Percentiles rank a stretch among this genome's conserved stretches.
These are phyloP conservation scores for Euphorbia celastroides DNA, from an alignment of 441 rosid genomes.

Conservation along the genomic window DNA sequence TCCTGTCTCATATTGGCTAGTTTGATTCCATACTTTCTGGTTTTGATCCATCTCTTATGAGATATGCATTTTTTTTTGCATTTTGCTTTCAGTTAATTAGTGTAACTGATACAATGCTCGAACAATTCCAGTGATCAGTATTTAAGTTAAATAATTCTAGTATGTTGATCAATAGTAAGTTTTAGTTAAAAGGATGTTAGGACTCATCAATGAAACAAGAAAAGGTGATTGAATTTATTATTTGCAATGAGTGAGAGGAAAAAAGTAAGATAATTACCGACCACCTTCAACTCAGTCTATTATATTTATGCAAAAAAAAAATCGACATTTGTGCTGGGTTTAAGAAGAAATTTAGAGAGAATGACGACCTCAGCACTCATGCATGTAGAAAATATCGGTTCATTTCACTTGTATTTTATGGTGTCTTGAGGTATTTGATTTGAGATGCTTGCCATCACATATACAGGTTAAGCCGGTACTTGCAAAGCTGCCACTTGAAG, in stretches of 20 bases:
- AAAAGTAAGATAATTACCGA: neutral
- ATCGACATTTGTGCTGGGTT: neutral
- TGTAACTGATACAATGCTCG: neutral
- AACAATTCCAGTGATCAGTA: neutral
- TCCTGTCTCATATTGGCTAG: conserved; percentile 85
- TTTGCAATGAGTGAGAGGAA: neutral
- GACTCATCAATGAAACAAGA: neutral
- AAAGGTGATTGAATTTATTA: neutral
- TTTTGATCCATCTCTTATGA: conserved; percentile 24
- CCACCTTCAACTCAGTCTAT: neutral
- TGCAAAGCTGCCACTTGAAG: too few species aligned
- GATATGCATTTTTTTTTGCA: neutral
- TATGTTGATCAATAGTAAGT: neutral
- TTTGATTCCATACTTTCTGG: conserved; percentile 98
- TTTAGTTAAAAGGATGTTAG: neutral
- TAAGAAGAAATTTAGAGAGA: too few species aligned
- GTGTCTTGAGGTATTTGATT: too few species aligned
- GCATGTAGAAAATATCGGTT: too few species aligned
- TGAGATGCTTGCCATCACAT: too few species aligned
- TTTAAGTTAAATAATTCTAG: neutral
- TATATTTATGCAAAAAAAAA: neutral
- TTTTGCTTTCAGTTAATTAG: neutral
- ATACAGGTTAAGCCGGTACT: too few species aligned
- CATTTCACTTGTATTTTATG: neutral
- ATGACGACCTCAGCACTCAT: too few species aligned